Evolutionary conservation across 768 basidiomycete species (phyloP).

Genomic region (Amanita phalloides): DNA sequence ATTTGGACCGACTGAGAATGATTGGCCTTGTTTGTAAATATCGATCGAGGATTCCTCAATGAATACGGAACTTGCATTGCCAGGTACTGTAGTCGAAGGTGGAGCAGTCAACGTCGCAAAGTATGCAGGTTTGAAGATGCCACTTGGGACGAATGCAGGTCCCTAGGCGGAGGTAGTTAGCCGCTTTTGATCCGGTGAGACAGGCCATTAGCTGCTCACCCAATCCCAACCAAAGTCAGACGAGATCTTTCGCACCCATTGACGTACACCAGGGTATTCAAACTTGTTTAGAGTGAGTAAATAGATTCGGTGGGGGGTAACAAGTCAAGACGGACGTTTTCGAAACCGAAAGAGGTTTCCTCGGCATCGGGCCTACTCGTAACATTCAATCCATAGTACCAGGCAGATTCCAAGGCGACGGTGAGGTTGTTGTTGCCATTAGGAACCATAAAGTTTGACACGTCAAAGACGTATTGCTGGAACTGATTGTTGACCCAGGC

Average conservation of each 20-base stretch:
- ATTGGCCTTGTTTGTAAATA: constrained; percentile 42
- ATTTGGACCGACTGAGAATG: constrained; percentile 30
- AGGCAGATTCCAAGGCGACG: constrained; percentile 42
- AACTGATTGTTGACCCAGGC: constrained; percentile 53
- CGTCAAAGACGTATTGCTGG: constrained; percentile 41
- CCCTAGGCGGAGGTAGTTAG: constrained; percentile 21
- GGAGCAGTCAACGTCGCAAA: constrained; percentile 27
- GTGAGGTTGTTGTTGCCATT: constrained; percentile 34
- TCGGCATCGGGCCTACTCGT: constrained; percentile 38
- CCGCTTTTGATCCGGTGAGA: not conserved
- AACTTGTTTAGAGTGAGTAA: constrained; percentile 20
- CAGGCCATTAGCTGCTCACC: constrained; percentile 18
- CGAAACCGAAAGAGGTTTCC: constrained; percentile 22
- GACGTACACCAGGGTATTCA: constrained; percentile 37
- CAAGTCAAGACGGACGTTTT: constrained; percentile 17
- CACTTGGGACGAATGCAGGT: constrained; percentile 46
- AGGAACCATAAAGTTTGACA: constrained; percentile 28
- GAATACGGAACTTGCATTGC: constrained; percentile 19
- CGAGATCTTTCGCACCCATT: constrained; percentile 38
- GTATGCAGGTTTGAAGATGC: constrained; percentile 46
- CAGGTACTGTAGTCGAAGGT: constrained; percentile 9
- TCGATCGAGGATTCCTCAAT: constrained; percentile 44
- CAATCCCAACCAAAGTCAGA: constrained; percentile 58
- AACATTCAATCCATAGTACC: constrained; percentile 42
- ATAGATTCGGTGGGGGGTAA: not conserved